Conservation (phyloP, 1,284 basidiomycete genomes). For the Xerocomus tenax region DNA sequence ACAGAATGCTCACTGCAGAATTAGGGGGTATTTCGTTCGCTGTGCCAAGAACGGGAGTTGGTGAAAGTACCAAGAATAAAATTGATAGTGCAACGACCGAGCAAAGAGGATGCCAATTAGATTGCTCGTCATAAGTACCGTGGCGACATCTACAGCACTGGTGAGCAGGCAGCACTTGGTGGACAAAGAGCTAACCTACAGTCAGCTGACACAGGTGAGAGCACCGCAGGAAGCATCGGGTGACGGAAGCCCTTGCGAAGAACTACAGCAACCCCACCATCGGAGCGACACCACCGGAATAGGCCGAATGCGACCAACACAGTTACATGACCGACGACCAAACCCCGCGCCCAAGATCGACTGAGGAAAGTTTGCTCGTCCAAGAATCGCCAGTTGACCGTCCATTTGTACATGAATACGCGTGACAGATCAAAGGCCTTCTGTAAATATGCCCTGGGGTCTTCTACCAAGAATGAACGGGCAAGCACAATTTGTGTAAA, state of each 20-base stretch:
- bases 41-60: constrained; percentile 83
- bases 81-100: constrained; percentile 96
- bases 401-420: constrained; percentile 92
- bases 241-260: constrained; percentile 48
- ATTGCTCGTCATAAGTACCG: constrained; percentile 84
- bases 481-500: constrained; percentile 60
- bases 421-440: constrained; percentile 85
- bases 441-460: constrained; percentile 59
- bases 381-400: constrained; percentile 94
- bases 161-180: constrained; percentile 7
- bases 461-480: constrained; percentile 60
- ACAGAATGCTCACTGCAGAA: constrained; percentile 48
- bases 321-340: constrained; percentile 62
- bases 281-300: constrained; percentile 60
- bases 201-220: constrained; percentile 45
- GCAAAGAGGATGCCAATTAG: constrained; percentile 88
- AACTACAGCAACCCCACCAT: constrained; percentile 55
- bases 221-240: constrained; percentile 43
- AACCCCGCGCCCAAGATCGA: constrained; percentile 47
- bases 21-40: constrained; percentile 57
- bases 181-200: constrained; percentile 37
- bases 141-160: constrained; percentile 57
- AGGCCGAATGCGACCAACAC: constrained; percentile 62
- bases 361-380: constrained; percentile 69
- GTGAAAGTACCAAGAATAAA: constrained; percentile 96